Percentiles rank a stretch among this genome's conserved stretches.
These are phyloP conservation scores for Russula dissimulans DNA, from an alignment of 768 basidiomycete genomes.

Conservation along the genomic window DNA sequence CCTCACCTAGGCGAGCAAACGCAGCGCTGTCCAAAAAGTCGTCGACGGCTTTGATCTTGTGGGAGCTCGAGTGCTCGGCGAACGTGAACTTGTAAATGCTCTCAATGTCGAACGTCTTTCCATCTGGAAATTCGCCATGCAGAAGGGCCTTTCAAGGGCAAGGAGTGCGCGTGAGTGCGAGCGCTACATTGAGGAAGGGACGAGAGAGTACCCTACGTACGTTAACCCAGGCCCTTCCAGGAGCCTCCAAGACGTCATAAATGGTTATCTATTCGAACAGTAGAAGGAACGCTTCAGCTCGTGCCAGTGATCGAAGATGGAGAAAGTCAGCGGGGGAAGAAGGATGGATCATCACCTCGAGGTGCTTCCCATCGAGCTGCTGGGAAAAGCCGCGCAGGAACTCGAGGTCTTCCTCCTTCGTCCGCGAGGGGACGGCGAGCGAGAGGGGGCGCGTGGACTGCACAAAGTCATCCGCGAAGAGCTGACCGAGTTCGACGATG, in stretches of 20 bases:
- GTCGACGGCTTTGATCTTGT: background rate
- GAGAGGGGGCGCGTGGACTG: background rate
- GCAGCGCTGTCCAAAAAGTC: background rate
- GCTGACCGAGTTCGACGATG: background rate
- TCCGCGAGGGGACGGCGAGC: background rate
- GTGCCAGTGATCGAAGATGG: too few relatives aligned
- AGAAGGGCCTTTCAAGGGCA: background rate
- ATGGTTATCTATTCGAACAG: background rate
- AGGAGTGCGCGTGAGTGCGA: background rate
- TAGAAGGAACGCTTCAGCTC: background rate
- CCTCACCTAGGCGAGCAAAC: background rate
- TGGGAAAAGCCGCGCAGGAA: background rate
- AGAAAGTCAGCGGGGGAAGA: too few relatives aligned
- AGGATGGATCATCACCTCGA: background rate
- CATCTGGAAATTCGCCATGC: background rate
- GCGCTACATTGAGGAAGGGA: background rate
- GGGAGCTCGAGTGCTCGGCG: background rate
- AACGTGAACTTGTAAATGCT: slow-evolving; percentile 2
- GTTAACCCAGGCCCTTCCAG: background rate
- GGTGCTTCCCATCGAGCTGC: background rate
- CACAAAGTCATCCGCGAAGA: slow-evolving; percentile 5
- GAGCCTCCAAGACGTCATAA: background rate
- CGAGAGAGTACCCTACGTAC: background rate
- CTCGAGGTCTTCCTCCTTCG: slow-evolving; percentile 1
- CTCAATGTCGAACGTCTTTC: slow-evolving; percentile 1